These are phyloP conservation scores for Acacia concinna DNA, from an alignment of 331 rosid species.

Conservation along the genomic window DNA sequence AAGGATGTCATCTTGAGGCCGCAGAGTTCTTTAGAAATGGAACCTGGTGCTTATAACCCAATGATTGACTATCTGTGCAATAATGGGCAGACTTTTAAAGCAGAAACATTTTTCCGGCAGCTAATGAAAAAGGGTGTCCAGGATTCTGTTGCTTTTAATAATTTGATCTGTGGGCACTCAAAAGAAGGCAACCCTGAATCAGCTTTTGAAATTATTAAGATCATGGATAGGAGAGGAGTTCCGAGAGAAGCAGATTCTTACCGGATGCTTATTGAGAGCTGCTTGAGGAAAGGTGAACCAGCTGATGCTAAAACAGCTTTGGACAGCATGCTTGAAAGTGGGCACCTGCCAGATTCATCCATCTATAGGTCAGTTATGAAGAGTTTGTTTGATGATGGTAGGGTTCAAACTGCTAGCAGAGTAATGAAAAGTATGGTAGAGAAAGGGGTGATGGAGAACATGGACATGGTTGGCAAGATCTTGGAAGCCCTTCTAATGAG, in stretches of 20 bases:
- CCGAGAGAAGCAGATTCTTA: conserved; percentile 17
- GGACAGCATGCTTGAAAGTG: conserved; percentile 24
- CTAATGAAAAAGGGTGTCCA: conserved; percentile 17
- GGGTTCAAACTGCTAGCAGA: conserved; percentile 24
- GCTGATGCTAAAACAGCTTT: conserved; percentile 20
- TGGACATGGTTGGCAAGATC: conserved; percentile 11
- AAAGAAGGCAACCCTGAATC: conserved; percentile 16
- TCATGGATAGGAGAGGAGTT: conserved; percentile 18
- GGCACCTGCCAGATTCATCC: conserved; percentile 9
- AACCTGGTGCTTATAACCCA: conserved; percentile 17
- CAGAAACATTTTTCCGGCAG: conserved; percentile 12
- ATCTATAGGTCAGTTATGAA: conserved; percentile 13
- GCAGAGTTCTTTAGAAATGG: conserved; percentile 18
- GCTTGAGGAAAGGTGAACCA: conserved; percentile 18
- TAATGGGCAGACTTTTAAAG: conserved; percentile 12
- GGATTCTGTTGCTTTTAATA: conserved; percentile 13
- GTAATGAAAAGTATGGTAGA: conserved; percentile 23
- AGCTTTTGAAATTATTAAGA: conserved; percentile 19
- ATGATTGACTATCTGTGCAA: conserved; percentile 15
- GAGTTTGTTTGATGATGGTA: conserved; percentile 18
- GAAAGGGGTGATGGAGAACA: conserved; percentile 22
- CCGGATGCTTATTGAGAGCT: conserved; percentile 6
- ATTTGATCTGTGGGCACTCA: conserved; percentile 17
- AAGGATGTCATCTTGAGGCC: conserved; percentile 22
- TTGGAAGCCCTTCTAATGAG: conserved; percentile 21